A percentile compares a stretch with the other conserved stretches of the same genome.
Evolutionary conservation across 139 green algal species (phyloP).

Genomic region (Parachlorella kessleri): DNA sequence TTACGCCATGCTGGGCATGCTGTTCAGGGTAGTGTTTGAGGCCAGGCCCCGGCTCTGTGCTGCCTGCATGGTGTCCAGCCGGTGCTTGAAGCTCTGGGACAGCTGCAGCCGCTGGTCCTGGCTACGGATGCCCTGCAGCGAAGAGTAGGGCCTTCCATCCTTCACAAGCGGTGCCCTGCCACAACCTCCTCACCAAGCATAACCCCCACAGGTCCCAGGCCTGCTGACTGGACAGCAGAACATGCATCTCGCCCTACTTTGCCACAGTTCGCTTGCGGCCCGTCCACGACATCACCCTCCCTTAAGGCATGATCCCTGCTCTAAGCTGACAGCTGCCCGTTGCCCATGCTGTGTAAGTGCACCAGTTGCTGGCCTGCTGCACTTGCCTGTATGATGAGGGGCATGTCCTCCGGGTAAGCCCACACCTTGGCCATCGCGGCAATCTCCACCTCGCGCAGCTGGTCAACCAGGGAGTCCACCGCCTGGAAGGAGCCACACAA

Average conservation of each 20-base stretch:
- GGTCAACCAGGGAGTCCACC: constrained; percentile 22
- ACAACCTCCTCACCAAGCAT: too few relatives aligned
- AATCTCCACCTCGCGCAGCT: constrained; percentile 43
- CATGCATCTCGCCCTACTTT: too few relatives aligned
- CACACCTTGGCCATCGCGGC: constrained; percentile 59
- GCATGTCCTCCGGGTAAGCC: constrained; percentile 60
- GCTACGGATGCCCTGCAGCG: not conserved
- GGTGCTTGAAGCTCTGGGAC: not conserved
- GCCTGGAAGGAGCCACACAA: not conserved
- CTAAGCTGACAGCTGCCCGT: not conserved
- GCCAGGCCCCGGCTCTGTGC: not conserved
- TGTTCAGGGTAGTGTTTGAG: not conserved
- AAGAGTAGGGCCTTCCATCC: too few relatives aligned
- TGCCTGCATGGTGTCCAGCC: not conserved
- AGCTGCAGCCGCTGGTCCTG: not conserved
- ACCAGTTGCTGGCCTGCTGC: too few relatives aligned
- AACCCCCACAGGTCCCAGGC: too few relatives aligned
- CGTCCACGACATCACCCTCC: too few relatives aligned
- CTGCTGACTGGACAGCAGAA: too few relatives aligned
- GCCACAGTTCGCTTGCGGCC: too few relatives aligned
- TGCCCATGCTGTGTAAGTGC: too few relatives aligned
- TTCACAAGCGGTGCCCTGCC: too few relatives aligned
- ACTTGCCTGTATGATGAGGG: constrained; percentile 35
- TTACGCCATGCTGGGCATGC: not conserved
- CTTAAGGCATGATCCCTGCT: too few relatives aligned